Percentiles rank a stretch among this genome's conserved stretches.
Evolutionary conservation across 2,329 filamentous ascomycete genomes (phyloP).

Genomic region (Monilinia vaccinii-corymbosi): DNA sequence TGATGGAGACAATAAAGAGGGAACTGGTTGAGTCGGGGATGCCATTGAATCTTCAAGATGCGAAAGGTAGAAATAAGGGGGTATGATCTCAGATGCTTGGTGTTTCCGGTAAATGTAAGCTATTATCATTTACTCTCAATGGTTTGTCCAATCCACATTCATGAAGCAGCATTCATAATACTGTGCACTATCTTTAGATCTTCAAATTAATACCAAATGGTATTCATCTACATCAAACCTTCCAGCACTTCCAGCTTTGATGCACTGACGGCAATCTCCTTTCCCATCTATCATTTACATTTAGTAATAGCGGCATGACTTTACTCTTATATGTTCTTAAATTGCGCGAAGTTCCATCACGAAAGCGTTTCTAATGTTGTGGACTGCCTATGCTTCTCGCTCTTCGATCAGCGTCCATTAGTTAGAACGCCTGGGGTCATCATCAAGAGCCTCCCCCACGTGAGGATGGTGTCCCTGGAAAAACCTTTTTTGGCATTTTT

Average conservation of each 20-base stretch:
- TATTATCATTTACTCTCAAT: no score
- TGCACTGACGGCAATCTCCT: background rate
- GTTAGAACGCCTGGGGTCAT: background rate
- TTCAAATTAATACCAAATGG: background rate
- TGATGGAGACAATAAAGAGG: no score
- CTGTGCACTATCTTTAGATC: background rate
- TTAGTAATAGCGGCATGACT: background rate
- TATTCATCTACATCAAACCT: background rate
- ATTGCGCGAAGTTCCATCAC: background rate
- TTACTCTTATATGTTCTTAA: background rate
- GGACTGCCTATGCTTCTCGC: background rate
- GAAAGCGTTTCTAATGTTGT: slow-evolving; percentile 1
- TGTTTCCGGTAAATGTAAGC: background rate
- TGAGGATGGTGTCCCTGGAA: background rate
- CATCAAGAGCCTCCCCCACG: background rate
- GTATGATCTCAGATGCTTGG: no score
- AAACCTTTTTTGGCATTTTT: background rate
- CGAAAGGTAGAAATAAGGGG: no score
- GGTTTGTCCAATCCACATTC: no score
- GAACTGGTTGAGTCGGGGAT: no score
- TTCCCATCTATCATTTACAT: background rate
- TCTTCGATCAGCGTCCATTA: background rate
- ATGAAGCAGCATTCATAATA: background rate
- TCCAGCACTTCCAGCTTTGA: background rate
- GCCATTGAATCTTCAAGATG: no score